Percentiles rank a stretch among this genome's conserved stretches.
These are phyloP conservation scores for Boletus vinaceobasis DNA, from an alignment of 768 basidiomycete genomes.

Conservation along the genomic window DNA sequence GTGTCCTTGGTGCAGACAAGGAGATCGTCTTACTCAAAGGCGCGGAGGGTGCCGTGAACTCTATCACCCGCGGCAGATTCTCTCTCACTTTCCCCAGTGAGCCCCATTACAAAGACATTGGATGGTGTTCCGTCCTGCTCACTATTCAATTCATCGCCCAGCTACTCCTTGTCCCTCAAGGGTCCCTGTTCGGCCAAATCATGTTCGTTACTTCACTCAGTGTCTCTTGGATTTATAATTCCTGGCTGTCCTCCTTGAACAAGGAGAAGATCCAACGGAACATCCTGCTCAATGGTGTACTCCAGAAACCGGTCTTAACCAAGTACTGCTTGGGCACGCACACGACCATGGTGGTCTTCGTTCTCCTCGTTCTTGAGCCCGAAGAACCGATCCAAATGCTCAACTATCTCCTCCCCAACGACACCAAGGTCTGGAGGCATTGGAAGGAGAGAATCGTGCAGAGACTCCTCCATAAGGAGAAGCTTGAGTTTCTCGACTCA, in stretches of 20 bases:
- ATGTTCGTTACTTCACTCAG: conserved; percentile 32
- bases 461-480: conserved; percentile 11
- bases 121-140: conserved; percentile 27
- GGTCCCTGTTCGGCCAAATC: conserved; percentile 30
- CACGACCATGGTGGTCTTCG: conserved; percentile 14
- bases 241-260: conserved; percentile 34
- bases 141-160: conserved; percentile 33
- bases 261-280: conserved; percentile 20
- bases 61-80: conserved; percentile 30
- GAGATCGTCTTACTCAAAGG: conserved; percentile 29
- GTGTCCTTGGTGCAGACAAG: conserved; percentile 19
- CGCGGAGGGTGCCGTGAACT: conserved; percentile 28
- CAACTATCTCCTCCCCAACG: conserved; percentile 23
- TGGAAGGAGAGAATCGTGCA: conserved; percentile 10
- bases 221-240: conserved; percentile 35
- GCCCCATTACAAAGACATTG: conserved; percentile 10
- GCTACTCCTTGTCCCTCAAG: conserved; percentile 31
- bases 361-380: conserved; percentile 18
- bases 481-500: conserved; percentile 16
- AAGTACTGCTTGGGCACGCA: conserved; percentile 24
- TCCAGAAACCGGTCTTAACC: conserved; percentile 1
- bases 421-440: conserved; percentile 27
- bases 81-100: conserved; percentile 17
- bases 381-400: conserved; percentile 21
- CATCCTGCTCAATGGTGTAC: conserved; percentile 21